Conservation (phyloP, 345 rosid genomes). For the Balakata baccata region DNA sequence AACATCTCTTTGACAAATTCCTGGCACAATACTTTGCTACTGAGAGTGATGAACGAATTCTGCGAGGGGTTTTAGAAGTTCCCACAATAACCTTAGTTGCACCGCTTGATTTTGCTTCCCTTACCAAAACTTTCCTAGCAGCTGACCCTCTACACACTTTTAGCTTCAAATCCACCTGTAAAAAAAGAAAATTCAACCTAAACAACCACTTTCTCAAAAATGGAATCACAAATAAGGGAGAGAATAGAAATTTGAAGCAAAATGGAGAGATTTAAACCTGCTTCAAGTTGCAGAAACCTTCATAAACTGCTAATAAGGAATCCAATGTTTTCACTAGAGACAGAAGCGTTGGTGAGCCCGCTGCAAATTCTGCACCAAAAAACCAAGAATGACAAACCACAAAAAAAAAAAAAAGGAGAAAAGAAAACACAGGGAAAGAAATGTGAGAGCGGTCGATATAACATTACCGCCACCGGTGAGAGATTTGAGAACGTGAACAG, state of each 20-base stretch:
- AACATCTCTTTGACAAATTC: slow-evolving; percentile 54
- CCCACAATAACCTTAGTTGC: slow-evolving; percentile 69
- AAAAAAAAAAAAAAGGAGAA: slow-evolving; percentile 18
- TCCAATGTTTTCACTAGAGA: slow-evolving; percentile 77
- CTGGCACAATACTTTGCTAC: slow-evolving; percentile 81
- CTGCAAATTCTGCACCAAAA: slow-evolving; percentile 36
- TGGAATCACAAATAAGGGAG: too few species aligned
- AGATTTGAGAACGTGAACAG: slow-evolving; percentile 78
- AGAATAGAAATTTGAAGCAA: background rate
- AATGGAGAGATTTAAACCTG: slow-evolving; percentile 43
- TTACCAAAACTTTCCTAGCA: slow-evolving; percentile 57
- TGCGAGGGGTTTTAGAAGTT: slow-evolving; percentile 46
- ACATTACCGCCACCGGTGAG: slow-evolving; percentile 31
- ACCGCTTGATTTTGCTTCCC: slow-evolving; percentile 60
- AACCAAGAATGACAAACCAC: slow-evolving; percentile 22
- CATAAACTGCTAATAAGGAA: slow-evolving; percentile 68
- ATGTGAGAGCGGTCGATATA: background rate
- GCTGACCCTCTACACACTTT: slow-evolving; percentile 81
- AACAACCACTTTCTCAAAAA: background rate
- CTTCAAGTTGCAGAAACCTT: slow-evolving; percentile 95
- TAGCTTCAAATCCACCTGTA: slow-evolving; percentile 85
- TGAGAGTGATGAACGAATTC: slow-evolving; percentile 54
- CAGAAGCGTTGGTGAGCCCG: slow-evolving; percentile 59
- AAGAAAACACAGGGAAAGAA: background rate
- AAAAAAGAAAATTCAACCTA: background rate